Conservation (phyloP, 73 alveolate genomes). For the Effrenium voratum region DNA sequence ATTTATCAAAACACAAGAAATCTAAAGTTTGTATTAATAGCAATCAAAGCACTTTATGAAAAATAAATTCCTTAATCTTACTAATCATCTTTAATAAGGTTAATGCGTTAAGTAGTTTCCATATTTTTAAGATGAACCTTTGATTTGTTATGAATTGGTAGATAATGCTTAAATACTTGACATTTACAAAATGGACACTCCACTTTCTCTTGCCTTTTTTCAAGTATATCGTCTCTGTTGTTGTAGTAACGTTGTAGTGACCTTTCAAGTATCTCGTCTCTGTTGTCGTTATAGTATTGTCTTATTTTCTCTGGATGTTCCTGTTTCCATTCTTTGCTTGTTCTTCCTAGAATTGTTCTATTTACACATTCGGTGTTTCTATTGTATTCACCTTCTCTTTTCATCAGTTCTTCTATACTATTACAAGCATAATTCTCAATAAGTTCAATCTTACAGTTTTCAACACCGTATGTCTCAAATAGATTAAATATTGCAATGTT, state of each 20-base stretch:
- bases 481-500: no score
- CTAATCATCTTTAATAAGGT: background rate
- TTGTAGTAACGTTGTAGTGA: background rate
- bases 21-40: background rate
- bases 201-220: background rate
- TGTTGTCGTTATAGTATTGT: background rate
- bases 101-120: background rate
- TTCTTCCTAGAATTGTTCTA: background rate
- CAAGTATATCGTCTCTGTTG: background rate
- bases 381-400: background rate
- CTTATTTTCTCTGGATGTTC: background rate
- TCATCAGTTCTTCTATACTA: background rate
- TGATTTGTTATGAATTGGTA: background rate
- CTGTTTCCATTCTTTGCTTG: background rate
- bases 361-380: background rate
- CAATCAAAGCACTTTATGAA: background rate
- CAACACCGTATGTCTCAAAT: background rate
- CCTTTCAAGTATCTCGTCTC: background rate
- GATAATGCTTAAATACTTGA: background rate
- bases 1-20: background rate
- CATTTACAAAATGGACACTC: background rate
- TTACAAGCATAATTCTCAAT: background rate
- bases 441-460: conserved; percentile 1
- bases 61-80: background rate
- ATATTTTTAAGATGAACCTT: background rate